Evolutionary conservation across 129 eudicot genomes (phyloP), one percentile per base, ranked within the genome.

Genomic region (Rutidosis leptorrhynchoides): DNA sequence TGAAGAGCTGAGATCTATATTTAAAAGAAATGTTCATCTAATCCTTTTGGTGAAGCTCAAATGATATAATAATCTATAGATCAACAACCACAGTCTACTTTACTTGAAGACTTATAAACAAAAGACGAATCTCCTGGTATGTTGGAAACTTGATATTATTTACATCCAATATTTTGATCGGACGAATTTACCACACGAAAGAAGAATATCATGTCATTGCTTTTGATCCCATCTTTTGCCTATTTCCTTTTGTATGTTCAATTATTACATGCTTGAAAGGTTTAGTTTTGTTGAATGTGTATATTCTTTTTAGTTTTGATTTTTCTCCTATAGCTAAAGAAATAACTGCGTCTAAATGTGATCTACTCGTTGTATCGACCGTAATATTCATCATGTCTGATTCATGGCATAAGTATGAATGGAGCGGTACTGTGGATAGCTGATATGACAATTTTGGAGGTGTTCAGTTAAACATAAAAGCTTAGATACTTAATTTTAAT

Each of bases 1-100:
- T 19, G 90, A 88, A 70, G 96, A 91, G 77, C 78, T 91, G 61
- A 80, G 94, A 68, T 77, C 96, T 35, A 85, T 91, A 73, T 91
- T 85, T 29, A 91, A 91, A 70, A 79, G 90, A 58, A 61, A 79
- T 49, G 97, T 91, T 42, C 97, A 91, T 81, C 86, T 91, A 33
- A 81, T 85, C 56, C 88, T 91, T 51, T 71, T 78, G 79, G 97
- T 87, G 71, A 80, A 82, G 83, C 79, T 86, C 20, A 81, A 85
- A 74, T 78, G 81, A 81, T 21, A 29, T 37, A 14, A 71, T 70
- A 14, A 71, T 70, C 63, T 4, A 27, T 27, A 57, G n/a, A 16
- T 11, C 43, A n/a, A n/a, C n/a, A n/a, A n/a, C n/a, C n/a, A n/a
- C n/a, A n/a, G n/a, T n/a, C n/a, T n/a, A n/a, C n/a, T n/a, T n/a